A percentile compares a stretch with the other conserved stretches of the same genome.
Evolutionary conservation across 495 filamentous ascomycete species (phyloP).

Genomic region (Penicillium lagena): DNA sequence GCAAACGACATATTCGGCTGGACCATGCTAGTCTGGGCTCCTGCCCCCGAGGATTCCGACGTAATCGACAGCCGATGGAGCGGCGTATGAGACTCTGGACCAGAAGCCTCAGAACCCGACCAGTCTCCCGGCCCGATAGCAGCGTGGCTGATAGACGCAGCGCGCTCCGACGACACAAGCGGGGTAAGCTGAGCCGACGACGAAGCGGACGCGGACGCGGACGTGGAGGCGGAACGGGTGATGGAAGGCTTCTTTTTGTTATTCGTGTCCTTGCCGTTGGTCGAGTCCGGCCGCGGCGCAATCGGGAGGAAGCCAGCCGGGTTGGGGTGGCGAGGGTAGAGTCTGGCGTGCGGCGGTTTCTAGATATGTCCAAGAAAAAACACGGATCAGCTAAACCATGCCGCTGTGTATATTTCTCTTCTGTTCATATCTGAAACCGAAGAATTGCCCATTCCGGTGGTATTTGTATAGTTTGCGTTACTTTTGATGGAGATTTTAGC

Average conservation of each 20-base stretch:
- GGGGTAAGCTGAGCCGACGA: neutral
- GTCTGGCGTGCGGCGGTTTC: slow-evolving; percentile 28
- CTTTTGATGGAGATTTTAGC: slow-evolving; percentile 45
- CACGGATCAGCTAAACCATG: slow-evolving; percentile 25
- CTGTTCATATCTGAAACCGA: slow-evolving; percentile 8
- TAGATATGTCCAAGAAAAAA: slow-evolving; percentile 19
- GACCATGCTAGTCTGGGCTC: no score
- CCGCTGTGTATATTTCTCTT: slow-evolving; percentile 17
- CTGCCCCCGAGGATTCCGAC: no score
- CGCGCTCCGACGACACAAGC: slow-evolving; percentile 6
- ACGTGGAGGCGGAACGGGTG: neutral
- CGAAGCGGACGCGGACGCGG: neutral
- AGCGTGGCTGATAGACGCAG: slow-evolving; percentile 2
- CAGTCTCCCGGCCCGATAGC: slow-evolving; percentile 6
- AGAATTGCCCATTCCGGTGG: slow-evolving; percentile 12
- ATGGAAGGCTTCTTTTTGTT: neutral
- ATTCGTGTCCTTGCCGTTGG: neutral
- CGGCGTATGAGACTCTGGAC: neutral
- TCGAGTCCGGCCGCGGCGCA: slow-evolving; percentile 24
- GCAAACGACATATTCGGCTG: no score
- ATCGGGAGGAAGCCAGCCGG: slow-evolving; percentile 29
- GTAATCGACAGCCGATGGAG: neutral
- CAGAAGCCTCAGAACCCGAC: slow-evolving; percentile 18
- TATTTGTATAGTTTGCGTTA: slow-evolving; percentile 26
- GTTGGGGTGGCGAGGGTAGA: slow-evolving; percentile 21